Conservation (phyloP, 1,139 yeast species). For the Scheffersomyces parashehatae region DNA sequence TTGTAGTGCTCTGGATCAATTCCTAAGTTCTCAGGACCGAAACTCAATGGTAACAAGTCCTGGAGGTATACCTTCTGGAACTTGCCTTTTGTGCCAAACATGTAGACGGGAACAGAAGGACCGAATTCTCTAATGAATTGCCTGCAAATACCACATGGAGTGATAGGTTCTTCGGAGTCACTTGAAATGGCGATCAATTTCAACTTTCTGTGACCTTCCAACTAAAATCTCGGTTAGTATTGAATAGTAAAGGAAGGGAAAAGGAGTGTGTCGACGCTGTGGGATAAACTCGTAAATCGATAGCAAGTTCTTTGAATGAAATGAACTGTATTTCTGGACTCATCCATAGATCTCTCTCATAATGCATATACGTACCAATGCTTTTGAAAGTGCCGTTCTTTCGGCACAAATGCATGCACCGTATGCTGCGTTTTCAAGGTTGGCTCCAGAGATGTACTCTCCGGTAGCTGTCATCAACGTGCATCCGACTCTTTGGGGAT, state of each 20-base stretch:
- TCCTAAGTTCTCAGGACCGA: slow-evolving; percentile 76
- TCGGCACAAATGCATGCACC: slow-evolving; percentile 94
- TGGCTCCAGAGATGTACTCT: slow-evolving; percentile 66
- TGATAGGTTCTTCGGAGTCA: slow-evolving; percentile 58
- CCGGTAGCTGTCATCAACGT: slow-evolving; percentile 57
- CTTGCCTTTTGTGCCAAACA: slow-evolving; percentile 58
- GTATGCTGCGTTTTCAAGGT: slow-evolving; percentile 90
- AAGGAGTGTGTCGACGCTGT: too few species aligned
- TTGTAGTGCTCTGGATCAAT: not conserved
- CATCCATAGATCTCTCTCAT: not conserved
- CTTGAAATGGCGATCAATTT: slow-evolving; percentile 73
- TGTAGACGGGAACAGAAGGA: slow-evolving; percentile 51
- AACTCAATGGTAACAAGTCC: slow-evolving; percentile 78
- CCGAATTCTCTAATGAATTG: slow-evolving; percentile 83
- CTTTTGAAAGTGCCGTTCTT: slow-evolving; percentile 70
- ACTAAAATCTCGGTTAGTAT: slow-evolving; percentile 18
- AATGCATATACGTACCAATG: slow-evolving; percentile 42
- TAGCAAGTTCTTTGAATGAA: too few species aligned
- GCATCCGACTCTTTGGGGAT: slow-evolving; percentile 68
- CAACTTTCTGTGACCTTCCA: slow-evolving; percentile 47
- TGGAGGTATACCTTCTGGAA: slow-evolving; percentile 47
- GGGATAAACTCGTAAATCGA: too few species aligned
- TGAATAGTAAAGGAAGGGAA: not conserved
- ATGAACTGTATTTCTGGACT: too few species aligned
- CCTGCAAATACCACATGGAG: slow-evolving; percentile 95